Evolutionary conservation across 2,329 filamentous ascomycete species (phyloP), one percentile per base, ranked within the genome.

Genomic region (Corniculantispora saksenae): DNA sequence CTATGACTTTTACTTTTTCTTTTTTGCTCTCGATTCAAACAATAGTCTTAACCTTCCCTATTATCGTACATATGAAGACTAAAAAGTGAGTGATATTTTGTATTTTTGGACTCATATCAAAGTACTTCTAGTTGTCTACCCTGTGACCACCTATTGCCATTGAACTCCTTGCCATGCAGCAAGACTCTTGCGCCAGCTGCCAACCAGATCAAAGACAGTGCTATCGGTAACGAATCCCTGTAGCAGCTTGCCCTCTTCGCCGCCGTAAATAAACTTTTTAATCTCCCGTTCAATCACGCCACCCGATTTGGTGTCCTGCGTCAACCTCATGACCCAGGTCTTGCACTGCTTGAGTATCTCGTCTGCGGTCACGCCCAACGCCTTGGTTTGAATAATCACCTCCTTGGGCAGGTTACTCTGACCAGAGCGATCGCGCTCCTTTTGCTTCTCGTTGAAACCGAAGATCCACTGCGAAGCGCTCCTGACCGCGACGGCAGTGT

Each of bases 341-440:
- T 76, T 76, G 6, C 77, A 77, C n/a, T 77, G 69, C 43, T 71
- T 72, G n/a, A 77, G 69, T 3, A 71, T 70, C 5, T 69, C 67
- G 4, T 75, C 74, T 1, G 77, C 76, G 0, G 69, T 67, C 0
- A 66, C 43, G 9, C 74, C 74, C 43, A 81, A 64, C 1, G 68
- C 67, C 70, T 79, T 81, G 13, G 77, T 66, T 27, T 75, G 72
- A 1, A 73, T 32, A 13, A 76, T 67, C 1, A 77, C 70, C 1
- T 80, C 79, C 50, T 79, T 80, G 2, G 76, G 74, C 12, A 80
- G 68, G 13, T 72, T 74, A 55, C 73, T 79, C 66, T 75, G 76
- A 1, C 78, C 78, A 0, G 77, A 80, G 7, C 76, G 71, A 55
- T 80, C 78, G 5, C 76, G 72, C 53, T 78, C 77, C 66, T 77